Evolutionary conservation across 768 basidiomycete genomes (phyloP), one percentile per base, ranked within the genome.

Genomic region (Cystofilobasidium macerans): DNA sequence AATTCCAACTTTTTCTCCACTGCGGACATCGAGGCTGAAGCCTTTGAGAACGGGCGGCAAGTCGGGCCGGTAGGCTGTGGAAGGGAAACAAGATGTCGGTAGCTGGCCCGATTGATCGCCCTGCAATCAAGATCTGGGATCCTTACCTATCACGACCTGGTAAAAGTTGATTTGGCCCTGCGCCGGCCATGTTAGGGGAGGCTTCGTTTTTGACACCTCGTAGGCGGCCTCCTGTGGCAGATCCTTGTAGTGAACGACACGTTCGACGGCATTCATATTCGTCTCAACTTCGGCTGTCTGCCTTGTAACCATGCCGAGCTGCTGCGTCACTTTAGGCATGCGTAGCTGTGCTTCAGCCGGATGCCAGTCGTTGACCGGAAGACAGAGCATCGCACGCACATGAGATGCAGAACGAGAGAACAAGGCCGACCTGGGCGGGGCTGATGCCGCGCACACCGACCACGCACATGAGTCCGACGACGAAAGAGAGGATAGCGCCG

Each of bases 1-100:
- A 60, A 94, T 87, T 35, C 92, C 92, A 69, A 98, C 85, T 77
- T 94, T 93, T 77, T 95, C 92, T 8, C 87, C 87, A 0, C 82
- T 82, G 0, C 77, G 74, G 30, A 95, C 79, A 35, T 77, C 77
- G 81, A 95, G 82, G 11, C 81, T 82, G 60, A 95, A 74, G 7
- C 86, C 86, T 75, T 86, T 88, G 26, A 97, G 79, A 7, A 95
- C 90, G 4, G 84, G 77, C 0, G 91, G 88, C n/a, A 95, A 81
- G 65, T 86, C 91, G 0, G 88, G 86, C 26, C 93, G 82, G 73
- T 95, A 95, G 20, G 38, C 57, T 36, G 28, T 1, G 35, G 26
- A 28, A 13, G 1, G 69, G 80, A 83, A 75, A 94, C 81, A 24
- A 91, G 82, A 58, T 32, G 35, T 38, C 33, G 40, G 33, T 28